phyloP scores from a whole-genome alignment of 768 basidiomycete species.

The Trametes maxima region DNA sequence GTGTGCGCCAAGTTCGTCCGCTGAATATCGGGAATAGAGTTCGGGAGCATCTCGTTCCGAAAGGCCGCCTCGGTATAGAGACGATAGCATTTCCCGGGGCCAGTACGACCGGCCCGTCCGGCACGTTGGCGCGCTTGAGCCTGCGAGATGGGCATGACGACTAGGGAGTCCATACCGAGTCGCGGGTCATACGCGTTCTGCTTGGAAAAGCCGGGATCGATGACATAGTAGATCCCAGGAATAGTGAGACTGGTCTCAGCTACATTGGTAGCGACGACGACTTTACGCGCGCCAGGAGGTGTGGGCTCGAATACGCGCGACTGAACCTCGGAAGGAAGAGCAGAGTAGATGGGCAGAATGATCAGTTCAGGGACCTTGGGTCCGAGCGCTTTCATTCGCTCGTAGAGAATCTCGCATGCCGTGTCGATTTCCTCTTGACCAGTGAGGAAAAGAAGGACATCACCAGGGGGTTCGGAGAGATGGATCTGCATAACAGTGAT shows the following conservation, averaged over 20 bases:
- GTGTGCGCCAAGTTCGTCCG: slow-evolving; percentile 91
- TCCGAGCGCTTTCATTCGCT: slow-evolving; percentile 98
- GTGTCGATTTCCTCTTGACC: slow-evolving; percentile 99
- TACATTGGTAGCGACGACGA: slow-evolving; percentile 99
- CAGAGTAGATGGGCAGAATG: slow-evolving; percentile 97
- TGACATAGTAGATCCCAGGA: slow-evolving; percentile 98
- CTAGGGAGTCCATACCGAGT: slow-evolving; percentile 97
- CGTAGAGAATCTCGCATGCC: slow-evolving; percentile 93
- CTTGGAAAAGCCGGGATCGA: slow-evolving; percentile 98
- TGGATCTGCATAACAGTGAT: slow-evolving; percentile 99
- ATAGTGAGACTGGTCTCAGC: slow-evolving; percentile 99
- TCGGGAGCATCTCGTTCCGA: slow-evolving; percentile 98
- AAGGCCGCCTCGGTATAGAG: slow-evolving; percentile 98
- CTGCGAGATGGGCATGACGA: slow-evolving; percentile 99
- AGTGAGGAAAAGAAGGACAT: slow-evolving; percentile 94
- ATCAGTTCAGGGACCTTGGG: slow-evolving; percentile 98
- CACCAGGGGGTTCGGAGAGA: slow-evolving; percentile 95
- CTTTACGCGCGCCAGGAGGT: slow-evolving; percentile 97
- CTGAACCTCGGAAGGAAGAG: slow-evolving; percentile 96
- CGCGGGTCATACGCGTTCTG: slow-evolving; percentile 98
- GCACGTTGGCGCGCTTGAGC: slow-evolving; percentile 95
- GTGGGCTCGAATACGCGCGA: slow-evolving; percentile 98
- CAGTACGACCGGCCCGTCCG: slow-evolving; percentile 96
- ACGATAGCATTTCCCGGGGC: slow-evolving; percentile 97
- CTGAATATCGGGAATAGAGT: slow-evolving; percentile 97